Evolutionary conservation across 2,329 filamentous ascomycete species (phyloP), one percentile per base, ranked within the genome.

Genomic region (Calonectria montana): DNA sequence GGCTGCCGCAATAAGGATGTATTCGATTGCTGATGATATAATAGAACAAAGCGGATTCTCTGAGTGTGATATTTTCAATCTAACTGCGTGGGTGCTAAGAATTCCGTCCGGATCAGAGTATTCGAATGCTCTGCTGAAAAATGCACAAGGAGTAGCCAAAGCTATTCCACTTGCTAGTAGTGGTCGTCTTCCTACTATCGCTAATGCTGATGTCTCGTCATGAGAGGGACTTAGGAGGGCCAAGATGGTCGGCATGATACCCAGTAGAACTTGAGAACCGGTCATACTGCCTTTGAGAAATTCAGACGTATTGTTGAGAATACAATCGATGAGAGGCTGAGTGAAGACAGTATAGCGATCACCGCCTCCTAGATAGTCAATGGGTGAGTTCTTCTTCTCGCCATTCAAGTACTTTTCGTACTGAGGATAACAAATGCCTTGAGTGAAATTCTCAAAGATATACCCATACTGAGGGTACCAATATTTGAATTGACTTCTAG

Each of bases 301-400:
- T 39, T 67, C 65, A 12, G 50, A 67, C 9, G 29, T 70, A 27
- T 31, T 27, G 31, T 41, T 23, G 31, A 71, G 69, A 27, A 71
- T 71, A 31, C 69, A 68, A n/a, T 71, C 47, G 29, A 71, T 31
- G 13, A 71, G 55, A 3, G 69, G 65, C n/a, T 71, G 69, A 18
- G 69, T 68, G 23, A 71, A 47, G 2, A 29, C 55, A 21, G 65
- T 64, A 23, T 64, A 71, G 1, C 43, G 31, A 57, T 41, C 69
- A 23, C 47, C 69, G 13, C 69, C 69, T 3, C 27, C 65, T 3
- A 64, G 48, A 18, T 55, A 64, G 13, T 71, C 50, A n/a, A 71
- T 64, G 6, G 63, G 9, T 12, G 65, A 43, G 9, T 63, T 21
- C 8, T 43, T 68, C 41, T 64, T 67, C 1, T 45, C 7, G 5